Base-by-base conservation (phyloP, 2,329 filamentous ascomycete species). In the Lasiodiplodia sp. region DNA sequence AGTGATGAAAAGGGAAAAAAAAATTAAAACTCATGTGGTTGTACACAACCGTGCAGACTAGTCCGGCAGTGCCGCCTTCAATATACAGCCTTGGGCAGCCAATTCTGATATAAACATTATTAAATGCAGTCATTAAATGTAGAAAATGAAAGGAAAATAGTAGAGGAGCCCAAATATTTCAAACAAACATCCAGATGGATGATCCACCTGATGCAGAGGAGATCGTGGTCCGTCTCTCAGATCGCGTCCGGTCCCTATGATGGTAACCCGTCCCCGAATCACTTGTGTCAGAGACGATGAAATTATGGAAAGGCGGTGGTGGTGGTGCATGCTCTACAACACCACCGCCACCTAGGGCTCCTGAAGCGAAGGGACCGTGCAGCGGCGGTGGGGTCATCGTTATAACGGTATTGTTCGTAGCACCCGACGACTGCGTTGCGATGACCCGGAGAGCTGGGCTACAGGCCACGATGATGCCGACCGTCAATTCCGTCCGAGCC, bases 171-270 rank as follows among this genome's bases (percentile, higher is more conserved):
- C 8, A 34, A 10, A 34, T 34, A 34, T 10, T 34, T 34, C 7
- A 34, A 34, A 34, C 31, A 34, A 38, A 57, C 21, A 57, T 57
- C 55, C 31, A 57, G 28, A 57, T 28, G 18, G 55, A 57, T 21
- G 55, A 57, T 57, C 16, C 55, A 38, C 31, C 55, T 57, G 55
- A 57, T 23, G 55, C 55, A 57, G 55, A n/a, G 31, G 55, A 57
- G 31, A 34, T 28, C 28, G 28, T 38, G 55, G 55, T 57, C 55
- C 55, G 38, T 37, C 55, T 34, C n/a, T 57, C 55, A n/a, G 25
- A n/a, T 38, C 37, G 55, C 14, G 55, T 16, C n/a, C 31, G 55
- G n/a, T 34, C 31, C 55, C 55, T 14, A 28, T 57, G 55, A 28
- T 57, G 55, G 18, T 34, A 34, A 7, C 31, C 7, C 31, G 5